Evolutionary conservation across 352 stramenopile genomes (phyloP), one percentile per base, ranked within the genome.

Genomic region (Phytophthora rubi): DNA sequence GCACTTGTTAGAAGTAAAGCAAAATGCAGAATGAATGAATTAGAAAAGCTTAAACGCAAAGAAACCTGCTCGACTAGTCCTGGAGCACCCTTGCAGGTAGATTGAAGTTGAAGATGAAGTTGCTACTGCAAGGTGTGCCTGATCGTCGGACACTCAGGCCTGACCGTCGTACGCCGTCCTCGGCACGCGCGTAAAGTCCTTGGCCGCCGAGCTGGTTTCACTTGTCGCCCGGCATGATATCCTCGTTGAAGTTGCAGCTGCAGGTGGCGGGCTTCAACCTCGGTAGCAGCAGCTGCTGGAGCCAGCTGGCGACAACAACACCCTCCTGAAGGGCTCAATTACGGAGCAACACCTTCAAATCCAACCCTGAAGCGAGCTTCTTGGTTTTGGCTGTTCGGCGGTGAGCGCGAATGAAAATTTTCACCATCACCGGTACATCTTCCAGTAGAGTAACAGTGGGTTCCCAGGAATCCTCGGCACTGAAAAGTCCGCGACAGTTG

Each of bases 261-360:
- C 28, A 44, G 51, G 51, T 57, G 16, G 51, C 15, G 51, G 51
- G 51, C 30, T 57, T 44, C 26, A 57, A 57, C 51, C 51, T 16
- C 51, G 30, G 15, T 57, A 45, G 28, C 10, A 56, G 51, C 51
- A 56, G 51, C 51, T 56, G 51, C 51, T 42, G 26, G 51, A 56
- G 51, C 51, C 28, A 56, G 26, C 26, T 21, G 51, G 26, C 51
- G 51, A 56, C 28, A 56, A 56, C 51, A 56, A 12, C 13, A 16
- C 37, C 37, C 37, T 45, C 10, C 39, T 18, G 39, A 16, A 47
- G 39, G 10, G 12, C 12, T 47, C 6, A 47, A 47, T 6, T 6
- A 16, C 3, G 12, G 39, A 47, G 13, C 39, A 47, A 47, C 39
- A 13, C 39, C 3, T 47, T 16, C 15, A 47, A 8, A 3, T 16